Conservation (phyloP, 2,329 filamentous ascomycete species). For the Spiromastix sp. region DNA sequence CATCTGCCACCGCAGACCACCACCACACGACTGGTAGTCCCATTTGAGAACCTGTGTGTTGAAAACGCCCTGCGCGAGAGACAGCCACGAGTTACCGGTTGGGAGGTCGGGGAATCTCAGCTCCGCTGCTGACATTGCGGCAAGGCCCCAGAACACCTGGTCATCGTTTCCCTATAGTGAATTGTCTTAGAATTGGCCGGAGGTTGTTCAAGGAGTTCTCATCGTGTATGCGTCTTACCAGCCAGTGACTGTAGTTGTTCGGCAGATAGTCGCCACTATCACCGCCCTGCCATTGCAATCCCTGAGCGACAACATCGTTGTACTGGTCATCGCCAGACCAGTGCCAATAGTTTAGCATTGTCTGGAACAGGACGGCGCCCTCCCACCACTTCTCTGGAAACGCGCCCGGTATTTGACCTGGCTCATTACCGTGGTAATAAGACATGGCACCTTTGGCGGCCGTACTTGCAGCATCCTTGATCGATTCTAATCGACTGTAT, state of each 20-base stretch:
- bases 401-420: slow-evolving; percentile 21
- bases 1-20: slow-evolving; percentile 75
- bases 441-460: slow-evolving; percentile 23
- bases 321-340: slow-evolving; percentile 65
- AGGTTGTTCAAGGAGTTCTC: too few species aligned
- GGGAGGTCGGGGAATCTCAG: slow-evolving; percentile 25
- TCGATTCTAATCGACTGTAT: slow-evolving; percentile 17
- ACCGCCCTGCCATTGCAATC: slow-evolving; percentile 57
- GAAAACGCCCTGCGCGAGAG: slow-evolving; percentile 62
- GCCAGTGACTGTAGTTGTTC: slow-evolving; percentile 30
- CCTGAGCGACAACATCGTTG: slow-evolving; percentile 55
- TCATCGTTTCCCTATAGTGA: slow-evolving; percentile 31
- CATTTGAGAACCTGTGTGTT: slow-evolving; percentile 63
- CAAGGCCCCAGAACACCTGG: slow-evolving; percentile 29
- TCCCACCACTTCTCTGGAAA: slow-evolving; percentile 31
- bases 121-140: slow-evolving; percentile 28
- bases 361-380: slow-evolving; percentile 27
- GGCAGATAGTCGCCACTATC: slow-evolving; percentile 63
- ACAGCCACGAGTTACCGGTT: slow-evolving; percentile 27
- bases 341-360: slow-evolving; percentile 75
- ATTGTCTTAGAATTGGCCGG: slow-evolving; percentile 17
- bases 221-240: too few species aligned
- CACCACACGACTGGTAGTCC: slow-evolving; percentile 54
- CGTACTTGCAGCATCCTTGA: slow-evolving; percentile 22
- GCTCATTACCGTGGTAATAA: slow-evolving; percentile 24